These are phyloP conservation scores for Cyberlindnera nakhonratchasimensis DNA, from an alignment of 805 yeast species.

Conservation along the genomic window DNA sequence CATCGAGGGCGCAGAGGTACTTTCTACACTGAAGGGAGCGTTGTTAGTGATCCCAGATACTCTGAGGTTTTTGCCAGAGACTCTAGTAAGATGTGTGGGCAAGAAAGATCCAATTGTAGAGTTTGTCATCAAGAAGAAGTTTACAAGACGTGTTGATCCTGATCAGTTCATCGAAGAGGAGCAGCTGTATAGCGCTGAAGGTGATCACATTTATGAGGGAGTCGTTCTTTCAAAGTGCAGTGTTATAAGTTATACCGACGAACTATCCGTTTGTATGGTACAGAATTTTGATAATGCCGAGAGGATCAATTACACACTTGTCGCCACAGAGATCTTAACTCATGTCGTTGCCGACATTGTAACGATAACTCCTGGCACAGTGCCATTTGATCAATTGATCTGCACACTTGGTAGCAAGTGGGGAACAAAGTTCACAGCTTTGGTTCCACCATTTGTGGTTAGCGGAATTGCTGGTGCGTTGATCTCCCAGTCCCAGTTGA, in stretches of 20 bases:
- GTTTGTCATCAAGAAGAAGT: slow-evolving; percentile 10
- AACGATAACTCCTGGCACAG: slow-evolving; percentile 33
- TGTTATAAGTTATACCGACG: slow-evolving; percentile 16
- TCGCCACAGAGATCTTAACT: slow-evolving; percentile 27
- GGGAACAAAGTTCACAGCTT: slow-evolving; percentile 14
- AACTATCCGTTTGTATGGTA: slow-evolving; percentile 14
- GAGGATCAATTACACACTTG: slow-evolving; percentile 31
- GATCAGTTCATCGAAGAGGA: slow-evolving; percentile 45
- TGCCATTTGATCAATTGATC: slow-evolving; percentile 29
- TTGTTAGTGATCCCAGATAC: slow-evolving; percentile 16
- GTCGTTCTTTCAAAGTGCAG: slow-evolving; percentile 11
- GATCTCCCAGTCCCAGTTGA: slow-evolving; percentile 26
- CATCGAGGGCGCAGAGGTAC: not conserved
- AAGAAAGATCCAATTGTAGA: not conserved
- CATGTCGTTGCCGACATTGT: slow-evolving; percentile 9
- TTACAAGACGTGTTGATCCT: slow-evolving; percentile 6
- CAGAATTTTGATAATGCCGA: slow-evolving; percentile 29
- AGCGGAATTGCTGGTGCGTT: slow-evolving; percentile 55
- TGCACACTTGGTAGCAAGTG: slow-evolving; percentile 8
- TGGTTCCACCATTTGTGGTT: slow-evolving; percentile 59
- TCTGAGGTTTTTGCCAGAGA: slow-evolving; percentile 19
- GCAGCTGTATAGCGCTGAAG: slow-evolving; percentile 39
- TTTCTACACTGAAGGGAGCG: slow-evolving; percentile 12
- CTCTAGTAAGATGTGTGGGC: slow-evolving; percentile 1
- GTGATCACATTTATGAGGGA: slow-evolving; percentile 6